These are phyloP conservation scores for Mediolabrus comicus DNA, from an alignment of 108 stramenopile genomes.

Conservation along the genomic window DNA sequence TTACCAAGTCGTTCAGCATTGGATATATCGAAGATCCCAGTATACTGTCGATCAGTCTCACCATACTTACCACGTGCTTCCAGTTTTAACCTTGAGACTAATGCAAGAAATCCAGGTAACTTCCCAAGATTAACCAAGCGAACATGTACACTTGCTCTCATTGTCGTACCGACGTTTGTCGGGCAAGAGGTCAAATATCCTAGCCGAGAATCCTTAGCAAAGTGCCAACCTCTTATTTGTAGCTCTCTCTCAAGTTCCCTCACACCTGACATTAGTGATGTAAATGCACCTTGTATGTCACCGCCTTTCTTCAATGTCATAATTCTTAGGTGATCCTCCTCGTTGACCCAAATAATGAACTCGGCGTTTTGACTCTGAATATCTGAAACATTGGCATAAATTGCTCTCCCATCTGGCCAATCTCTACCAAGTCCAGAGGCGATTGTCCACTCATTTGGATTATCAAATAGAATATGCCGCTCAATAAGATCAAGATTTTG, in stretches of 20 bases:
- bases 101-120: conserved; percentile 64
- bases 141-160: conserved; percentile 84
- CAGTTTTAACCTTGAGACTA: conserved; percentile 57
- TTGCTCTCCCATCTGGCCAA: conserved; percentile 88
- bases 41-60: conserved; percentile 48
- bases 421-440: conserved; percentile 75
- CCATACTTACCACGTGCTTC: conserved; percentile 56
- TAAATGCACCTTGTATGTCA: conserved; percentile 88
- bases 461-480: conserved; percentile 79
- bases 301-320: conserved; percentile 86
- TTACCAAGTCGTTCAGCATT: conserved; percentile 88
- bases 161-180: conserved; percentile 85
- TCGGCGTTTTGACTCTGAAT: conserved; percentile 53
- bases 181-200: conserved; percentile 85
- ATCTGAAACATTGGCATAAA: conserved; percentile 60
- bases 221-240: conserved; percentile 53
- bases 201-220: conserved; percentile 52
- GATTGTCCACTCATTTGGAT: conserved; percentile 82
- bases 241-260: conserved; percentile 59
- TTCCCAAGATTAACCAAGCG: conserved; percentile 69
- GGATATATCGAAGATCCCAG: conserved; percentile 84
- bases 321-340: conserved; percentile 90
- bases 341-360: conserved; percentile 90
- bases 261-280: conserved; percentile 56
- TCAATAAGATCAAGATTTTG: conserved; percentile 77